Conservation (phyloP, 371 early-diverging fungal genomes). For the Chytridium lagenaria region DNA sequence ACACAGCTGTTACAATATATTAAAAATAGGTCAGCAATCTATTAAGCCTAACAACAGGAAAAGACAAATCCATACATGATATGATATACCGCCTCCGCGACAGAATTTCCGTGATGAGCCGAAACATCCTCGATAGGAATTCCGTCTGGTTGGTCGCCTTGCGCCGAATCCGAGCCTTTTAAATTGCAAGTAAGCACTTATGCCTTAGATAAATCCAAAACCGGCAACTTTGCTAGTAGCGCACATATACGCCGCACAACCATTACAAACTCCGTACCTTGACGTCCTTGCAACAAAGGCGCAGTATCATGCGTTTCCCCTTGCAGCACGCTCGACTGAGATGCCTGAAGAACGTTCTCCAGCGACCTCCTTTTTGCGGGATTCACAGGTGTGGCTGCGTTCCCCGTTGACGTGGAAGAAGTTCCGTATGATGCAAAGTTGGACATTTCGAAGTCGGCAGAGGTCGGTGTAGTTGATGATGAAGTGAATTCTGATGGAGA, state of each 20-base stretch:
- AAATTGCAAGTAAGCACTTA: not conserved
- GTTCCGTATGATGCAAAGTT: not conserved
- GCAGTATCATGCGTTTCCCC: slow-evolving; percentile 3
- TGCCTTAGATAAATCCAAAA: not conserved
- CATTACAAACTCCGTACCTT: not conserved
- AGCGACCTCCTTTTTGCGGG: not conserved
- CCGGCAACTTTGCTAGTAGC: not conserved
- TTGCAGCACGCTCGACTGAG: not conserved
- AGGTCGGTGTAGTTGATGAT: not conserved
- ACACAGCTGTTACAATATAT: slow-evolving; percentile 55
- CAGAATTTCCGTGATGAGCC: slow-evolving; percentile 24
- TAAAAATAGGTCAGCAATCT: not conserved
- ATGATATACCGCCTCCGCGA: slow-evolving; percentile 37
- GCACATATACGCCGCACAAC: too few species aligned
- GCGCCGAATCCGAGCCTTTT: not conserved
- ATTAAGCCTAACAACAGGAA: too few species aligned
- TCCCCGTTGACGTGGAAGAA: not conserved
- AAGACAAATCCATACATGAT: slow-evolving; percentile 37
- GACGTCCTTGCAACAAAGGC: slow-evolving; percentile 4
- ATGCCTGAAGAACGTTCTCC: not conserved
- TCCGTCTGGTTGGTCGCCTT: not conserved
- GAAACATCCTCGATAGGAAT: slow-evolving; percentile 10
- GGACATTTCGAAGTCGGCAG: not conserved
- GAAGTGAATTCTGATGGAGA: not conserved
- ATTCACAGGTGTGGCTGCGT: not conserved